phyloP scores from a whole-genome alignment of 1,284 basidiomycete genomes.

The Tetrapyrgos nigripes region DNA sequence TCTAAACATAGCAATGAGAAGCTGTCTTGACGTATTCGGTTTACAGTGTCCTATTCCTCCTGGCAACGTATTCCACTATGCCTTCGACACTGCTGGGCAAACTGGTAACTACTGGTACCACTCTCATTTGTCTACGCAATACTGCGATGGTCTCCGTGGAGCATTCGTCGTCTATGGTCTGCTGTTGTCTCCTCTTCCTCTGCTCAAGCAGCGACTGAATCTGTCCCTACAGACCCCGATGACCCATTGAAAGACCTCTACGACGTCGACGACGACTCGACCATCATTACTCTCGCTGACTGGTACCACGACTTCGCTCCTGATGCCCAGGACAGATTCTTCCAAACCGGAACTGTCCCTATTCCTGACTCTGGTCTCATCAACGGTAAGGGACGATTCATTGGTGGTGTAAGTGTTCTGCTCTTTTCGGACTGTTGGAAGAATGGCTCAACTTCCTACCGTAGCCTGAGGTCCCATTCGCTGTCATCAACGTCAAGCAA shows the following conservation, averaged over 20 bases:
- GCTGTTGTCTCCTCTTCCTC: background rate
- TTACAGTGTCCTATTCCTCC: conserved; percentile 25
- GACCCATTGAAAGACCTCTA: conserved; percentile 38
- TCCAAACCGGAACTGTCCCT: conserved; percentile 41
- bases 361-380: conserved; percentile 33
- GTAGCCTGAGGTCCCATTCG: conserved; percentile 19
- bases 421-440: background rate
- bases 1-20: background rate
- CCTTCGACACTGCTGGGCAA: conserved; percentile 24
- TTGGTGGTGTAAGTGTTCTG: conserved; percentile 20
- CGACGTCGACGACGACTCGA: conserved; percentile 37
- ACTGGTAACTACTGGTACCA: conserved; percentile 40
- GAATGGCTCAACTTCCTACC: background rate
- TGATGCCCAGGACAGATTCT: conserved; percentile 43
- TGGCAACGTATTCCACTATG: conserved; percentile 24
- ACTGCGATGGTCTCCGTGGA: conserved; percentile 37
- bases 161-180: conserved; percentile 40
- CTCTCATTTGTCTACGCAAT: conserved; percentile 49
- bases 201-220: background rate
- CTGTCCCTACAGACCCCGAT: conserved; percentile 29
- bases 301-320: conserved; percentile 44
- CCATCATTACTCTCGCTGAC: conserved; percentile 37
- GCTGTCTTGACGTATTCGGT: background rate
- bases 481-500: conserved; percentile 34
- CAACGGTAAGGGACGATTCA: conserved; percentile 38